phyloP scores from a whole-genome alignment of 768 basidiomycete species.

The Kwoniella newhampshirensis region DNA sequence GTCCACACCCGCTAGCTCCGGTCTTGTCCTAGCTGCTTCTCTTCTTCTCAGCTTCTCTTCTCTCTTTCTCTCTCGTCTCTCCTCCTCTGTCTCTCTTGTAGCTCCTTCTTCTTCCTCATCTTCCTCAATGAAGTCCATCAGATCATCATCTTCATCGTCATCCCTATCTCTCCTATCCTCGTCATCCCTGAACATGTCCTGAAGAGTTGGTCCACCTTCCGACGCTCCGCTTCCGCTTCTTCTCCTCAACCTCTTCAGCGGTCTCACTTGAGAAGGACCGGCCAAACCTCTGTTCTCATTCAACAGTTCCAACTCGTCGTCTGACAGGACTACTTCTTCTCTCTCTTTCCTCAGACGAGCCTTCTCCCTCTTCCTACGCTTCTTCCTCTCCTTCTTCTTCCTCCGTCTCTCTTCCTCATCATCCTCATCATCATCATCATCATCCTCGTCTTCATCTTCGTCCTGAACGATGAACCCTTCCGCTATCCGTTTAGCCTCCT shows the following conservation, averaged over 20 bases:
- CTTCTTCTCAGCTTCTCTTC: slow-evolving; percentile 59
- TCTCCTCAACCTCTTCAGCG: slow-evolving; percentile 72
- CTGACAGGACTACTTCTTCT: slow-evolving; percentile 63
- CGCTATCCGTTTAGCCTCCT: slow-evolving; percentile 73
- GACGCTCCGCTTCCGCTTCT: slow-evolving; percentile 69
- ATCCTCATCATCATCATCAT: slow-evolving; percentile 59
- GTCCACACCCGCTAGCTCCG: slow-evolving; percentile 72
- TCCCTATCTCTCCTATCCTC: slow-evolving; percentile 59
- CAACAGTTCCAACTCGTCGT: slow-evolving; percentile 77
- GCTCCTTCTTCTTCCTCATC: slow-evolving; percentile 64
- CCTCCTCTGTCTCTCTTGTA: slow-evolving; percentile 72
- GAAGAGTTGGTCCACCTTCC: slow-evolving; percentile 56
- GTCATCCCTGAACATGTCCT: slow-evolving; percentile 79
- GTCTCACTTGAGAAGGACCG: slow-evolving; percentile 59
- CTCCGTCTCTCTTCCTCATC: slow-evolving; percentile 58
- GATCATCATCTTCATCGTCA: slow-evolving; percentile 64
- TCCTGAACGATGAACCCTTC: slow-evolving; percentile 93
- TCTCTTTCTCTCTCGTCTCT: slow-evolving; percentile 66
- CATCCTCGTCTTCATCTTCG: slow-evolving; percentile 82
- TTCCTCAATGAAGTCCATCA: slow-evolving; percentile 70
- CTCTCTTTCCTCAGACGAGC: slow-evolving; percentile 62
- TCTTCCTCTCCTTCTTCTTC: slow-evolving; percentile 61
- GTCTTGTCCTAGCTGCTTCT: slow-evolving; percentile 64
- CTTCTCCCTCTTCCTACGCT: slow-evolving; percentile 57
- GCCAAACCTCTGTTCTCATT: slow-evolving; percentile 81